phyloP scores from a whole-genome alignment of 2,329 filamentous ascomycete species.

The Cercospora brassicicola region DNA sequence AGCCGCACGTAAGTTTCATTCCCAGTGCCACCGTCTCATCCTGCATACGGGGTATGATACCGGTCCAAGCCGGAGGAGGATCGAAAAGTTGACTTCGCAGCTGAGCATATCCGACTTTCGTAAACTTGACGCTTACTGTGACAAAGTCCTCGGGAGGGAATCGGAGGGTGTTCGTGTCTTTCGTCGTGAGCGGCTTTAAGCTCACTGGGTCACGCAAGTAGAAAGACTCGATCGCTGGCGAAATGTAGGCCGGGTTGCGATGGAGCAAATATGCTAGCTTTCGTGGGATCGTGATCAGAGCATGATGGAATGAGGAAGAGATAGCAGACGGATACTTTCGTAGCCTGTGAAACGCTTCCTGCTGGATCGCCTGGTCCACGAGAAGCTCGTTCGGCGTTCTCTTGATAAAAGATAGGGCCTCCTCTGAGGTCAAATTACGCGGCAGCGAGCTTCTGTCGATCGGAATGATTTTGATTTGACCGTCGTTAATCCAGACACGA shows the following conservation, averaged over 20 bases:
- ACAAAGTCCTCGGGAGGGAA: slow-evolving; percentile 82
- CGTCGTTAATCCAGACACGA: slow-evolving; percentile 83
- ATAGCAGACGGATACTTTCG: slow-evolving; percentile 80
- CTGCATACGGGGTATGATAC: slow-evolving; percentile 43
- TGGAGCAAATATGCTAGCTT: slow-evolving; percentile 79
- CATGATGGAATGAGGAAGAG: slow-evolving; percentile 70
- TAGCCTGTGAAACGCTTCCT: slow-evolving; percentile 86
- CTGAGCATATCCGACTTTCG: slow-evolving; percentile 86
- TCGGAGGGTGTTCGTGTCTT: slow-evolving; percentile 53
- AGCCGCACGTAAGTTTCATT: slow-evolving; percentile 86
- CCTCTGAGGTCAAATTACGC: slow-evolving; percentile 59
- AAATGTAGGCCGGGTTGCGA: slow-evolving; percentile 70
- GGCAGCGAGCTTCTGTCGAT: slow-evolving; percentile 38
- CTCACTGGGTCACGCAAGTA: slow-evolving; percentile 83
- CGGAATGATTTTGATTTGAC: slow-evolving; percentile 73
- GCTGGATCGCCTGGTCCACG: slow-evolving; percentile 72
- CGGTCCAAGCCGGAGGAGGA: slow-evolving; percentile 59
- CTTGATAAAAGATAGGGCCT: slow-evolving; percentile 64
- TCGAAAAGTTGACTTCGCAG: slow-evolving; percentile 80
- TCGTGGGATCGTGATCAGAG: slow-evolving; percentile 72
- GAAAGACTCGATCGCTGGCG: slow-evolving; percentile 84
- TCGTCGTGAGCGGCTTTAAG: slow-evolving; percentile 65
- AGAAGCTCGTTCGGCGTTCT: slow-evolving; percentile 60
- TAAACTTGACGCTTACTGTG: slow-evolving; percentile 76
- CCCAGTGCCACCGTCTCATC: slow-evolving; percentile 62